Evolutionary conservation across 169 alveolate genomes (phyloP), one percentile per base, ranked within the genome.

Genomic region (Plasmodium knowlesi): DNA sequence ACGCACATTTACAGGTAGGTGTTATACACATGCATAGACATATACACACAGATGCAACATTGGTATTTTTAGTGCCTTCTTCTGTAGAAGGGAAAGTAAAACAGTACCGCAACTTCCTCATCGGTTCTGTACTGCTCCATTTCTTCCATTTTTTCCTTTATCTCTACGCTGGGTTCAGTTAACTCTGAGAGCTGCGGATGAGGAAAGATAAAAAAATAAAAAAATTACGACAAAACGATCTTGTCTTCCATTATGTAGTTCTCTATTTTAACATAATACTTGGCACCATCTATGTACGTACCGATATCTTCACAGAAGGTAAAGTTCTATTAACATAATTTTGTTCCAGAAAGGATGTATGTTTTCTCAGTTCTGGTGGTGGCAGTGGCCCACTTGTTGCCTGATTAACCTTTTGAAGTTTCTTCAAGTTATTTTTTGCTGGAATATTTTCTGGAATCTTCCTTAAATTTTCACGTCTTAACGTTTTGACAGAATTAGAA

Each of bases 291-390:
- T 14, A 8, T 72, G 34, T 43, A 25, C 93, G 32, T 41, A 86
- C 93, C 37, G 84, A 86, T 74, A 86, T 86, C 71, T 86, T 86
- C 22, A 86, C 93, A 53, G 93, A 86, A 34, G 93, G 93, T 16
- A 86, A 53, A 22, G 82, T 76, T 53, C 61, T 86, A 32, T 86
- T 86, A 19, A 86, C 37, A 76, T 86, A 76, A 50, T 86, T 86
- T 43, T 86, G 84, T 19, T 86, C 73, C 50, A 86, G 41, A 74
- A 86, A 86, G 37, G 85, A 86, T 9, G 93, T 86, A 8, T 86
- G 93, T 9, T 41, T 74, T 86, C 93, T 25, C 74, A 86, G 93
- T 86, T 86, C 93, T 19, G 93, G 93, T 19, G 93, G 93, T 74
- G 93, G 93, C 43, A 86, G 70, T 16, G 93, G 93, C 10, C 93